phyloP scores from a whole-genome alignment of 768 basidiomycete genomes.

The Pholiota microspora region DNA sequence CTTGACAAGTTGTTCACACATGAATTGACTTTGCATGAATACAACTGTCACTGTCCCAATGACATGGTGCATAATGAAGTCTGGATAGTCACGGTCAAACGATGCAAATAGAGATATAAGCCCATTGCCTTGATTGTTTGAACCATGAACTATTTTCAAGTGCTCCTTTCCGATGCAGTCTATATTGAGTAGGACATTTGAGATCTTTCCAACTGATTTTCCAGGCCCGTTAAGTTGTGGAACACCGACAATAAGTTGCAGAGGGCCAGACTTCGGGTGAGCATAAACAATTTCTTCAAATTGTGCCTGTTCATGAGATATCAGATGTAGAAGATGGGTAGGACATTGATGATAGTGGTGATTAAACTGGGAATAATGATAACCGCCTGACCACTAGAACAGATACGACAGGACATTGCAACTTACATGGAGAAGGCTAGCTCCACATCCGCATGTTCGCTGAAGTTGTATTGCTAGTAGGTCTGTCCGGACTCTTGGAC shows the following conservation, averaged over 20 bases:
- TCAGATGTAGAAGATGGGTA: constrained; percentile 13
- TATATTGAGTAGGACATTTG: constrained; percentile 15
- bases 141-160: constrained; percentile 2
- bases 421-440: not conserved
- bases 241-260: constrained; percentile 19
- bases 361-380: constrained; percentile 4
- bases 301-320: not conserved
- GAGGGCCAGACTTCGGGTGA: constrained; percentile 15
- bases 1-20: constrained; percentile 27
- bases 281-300: constrained; percentile 14
- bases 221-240: constrained; percentile 20
- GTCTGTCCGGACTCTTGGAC: not conserved
- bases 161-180: constrained; percentile 20
- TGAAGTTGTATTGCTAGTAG: not conserved
- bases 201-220: constrained; percentile 22
- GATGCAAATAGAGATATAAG: too few relatives aligned
- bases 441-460: not conserved
- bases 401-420: not conserved
- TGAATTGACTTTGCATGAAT: constrained; percentile 25
- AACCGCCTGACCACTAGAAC: not conserved
- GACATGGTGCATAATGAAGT: constrained; percentile 18
- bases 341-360: constrained; percentile 2
- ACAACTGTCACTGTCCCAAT: constrained; percentile 24
- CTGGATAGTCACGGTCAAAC: too few relatives aligned
- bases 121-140: not conserved